These are phyloP conservation scores for Cercophora sp. DNA, from an alignment of 495 filamentous ascomycete genomes.

Conservation along the genomic window DNA sequence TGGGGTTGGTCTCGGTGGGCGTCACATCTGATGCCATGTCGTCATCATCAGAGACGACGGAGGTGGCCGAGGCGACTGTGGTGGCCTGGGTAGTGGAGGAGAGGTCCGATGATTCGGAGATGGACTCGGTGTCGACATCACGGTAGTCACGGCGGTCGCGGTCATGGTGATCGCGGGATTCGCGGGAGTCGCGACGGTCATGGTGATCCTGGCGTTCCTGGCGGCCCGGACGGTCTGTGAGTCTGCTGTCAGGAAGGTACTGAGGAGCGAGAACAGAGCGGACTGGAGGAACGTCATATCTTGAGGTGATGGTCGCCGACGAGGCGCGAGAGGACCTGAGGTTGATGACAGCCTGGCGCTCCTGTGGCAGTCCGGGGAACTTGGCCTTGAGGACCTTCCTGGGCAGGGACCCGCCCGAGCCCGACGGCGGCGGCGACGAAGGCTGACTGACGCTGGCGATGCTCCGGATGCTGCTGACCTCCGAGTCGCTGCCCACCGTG, in stretches of 20 bases:
- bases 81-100: constrained; percentile 45
- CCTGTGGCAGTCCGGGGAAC: constrained; percentile 24
- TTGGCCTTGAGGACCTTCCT: constrained; percentile 33
- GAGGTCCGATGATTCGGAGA: constrained; percentile 40
- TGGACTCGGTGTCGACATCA: constrained; percentile 36
- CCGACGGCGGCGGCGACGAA: constrained; percentile 1
- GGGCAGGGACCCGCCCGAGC: constrained; percentile 19
- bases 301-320: constrained; percentile 12
- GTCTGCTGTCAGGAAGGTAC: constrained; percentile 16
- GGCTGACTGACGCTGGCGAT: constrained; percentile 7
- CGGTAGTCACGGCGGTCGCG: constrained; percentile 21
- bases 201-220: background rate
- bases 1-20: constrained; percentile 30
- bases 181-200: constrained; percentile 5
- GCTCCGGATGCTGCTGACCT: constrained; percentile 11
- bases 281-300: constrained; percentile 23
- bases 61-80: constrained; percentile 21
- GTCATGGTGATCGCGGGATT: constrained; percentile 10
- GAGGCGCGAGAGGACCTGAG: constrained; percentile 25
- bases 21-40: constrained; percentile 28
- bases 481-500: constrained; percentile 24
- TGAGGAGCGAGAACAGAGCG: constrained; percentile 20
- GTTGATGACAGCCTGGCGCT: constrained; percentile 26
- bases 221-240: background rate
- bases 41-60: constrained; percentile 26